Percentiles rank a stretch among this genome's conserved stretches.
Evolutionary conservation across 1,284 basidiomycete species (phyloP).

Genomic region (Coniophora puteana): DNA sequence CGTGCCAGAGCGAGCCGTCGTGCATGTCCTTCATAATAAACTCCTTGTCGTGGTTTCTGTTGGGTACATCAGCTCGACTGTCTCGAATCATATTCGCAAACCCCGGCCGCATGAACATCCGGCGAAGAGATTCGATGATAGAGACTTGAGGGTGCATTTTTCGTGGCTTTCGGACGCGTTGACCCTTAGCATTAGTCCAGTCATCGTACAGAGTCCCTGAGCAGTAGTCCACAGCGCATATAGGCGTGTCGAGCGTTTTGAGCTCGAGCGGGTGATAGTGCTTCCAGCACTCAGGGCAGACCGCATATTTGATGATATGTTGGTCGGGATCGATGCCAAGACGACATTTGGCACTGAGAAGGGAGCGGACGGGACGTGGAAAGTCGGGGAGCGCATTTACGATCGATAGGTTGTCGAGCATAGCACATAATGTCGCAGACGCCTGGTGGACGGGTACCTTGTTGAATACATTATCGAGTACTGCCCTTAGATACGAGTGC

Average conservation of each 20-base stretch:
- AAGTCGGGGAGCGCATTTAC: too few species aligned
- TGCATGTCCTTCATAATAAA: constrained; percentile 24
- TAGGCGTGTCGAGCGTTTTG: too few species aligned
- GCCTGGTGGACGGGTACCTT: too few species aligned
- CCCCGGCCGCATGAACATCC: constrained; percentile 15
- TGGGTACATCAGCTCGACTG: constrained; percentile 3
- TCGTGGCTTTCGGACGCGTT: background rate
- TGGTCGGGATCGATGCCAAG: constrained; percentile 8
- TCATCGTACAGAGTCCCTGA: too few species aligned
- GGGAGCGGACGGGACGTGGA: too few species aligned
- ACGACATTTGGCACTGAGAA: too few species aligned
- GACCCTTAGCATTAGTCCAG: too few species aligned
- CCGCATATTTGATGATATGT: background rate
- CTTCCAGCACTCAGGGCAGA: constrained; percentile 3
- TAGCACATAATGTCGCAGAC: too few species aligned
- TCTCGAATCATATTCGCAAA: constrained; percentile 8
- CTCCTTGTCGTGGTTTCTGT: constrained; percentile 14
- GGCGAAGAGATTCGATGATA: constrained; percentile 15
- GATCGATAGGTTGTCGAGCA: too few species aligned
- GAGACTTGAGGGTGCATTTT: constrained; percentile 15
- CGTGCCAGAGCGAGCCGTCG: constrained; percentile 19
- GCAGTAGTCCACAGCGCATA: too few species aligned
- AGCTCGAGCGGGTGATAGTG: background rate
- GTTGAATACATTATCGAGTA: too few species aligned
- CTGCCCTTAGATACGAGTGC: too few species aligned